These are phyloP conservation scores for Microsporum ferrugineum DNA, from an alignment of 2,329 filamentous ascomycete species.

Conservation along the genomic window DNA sequence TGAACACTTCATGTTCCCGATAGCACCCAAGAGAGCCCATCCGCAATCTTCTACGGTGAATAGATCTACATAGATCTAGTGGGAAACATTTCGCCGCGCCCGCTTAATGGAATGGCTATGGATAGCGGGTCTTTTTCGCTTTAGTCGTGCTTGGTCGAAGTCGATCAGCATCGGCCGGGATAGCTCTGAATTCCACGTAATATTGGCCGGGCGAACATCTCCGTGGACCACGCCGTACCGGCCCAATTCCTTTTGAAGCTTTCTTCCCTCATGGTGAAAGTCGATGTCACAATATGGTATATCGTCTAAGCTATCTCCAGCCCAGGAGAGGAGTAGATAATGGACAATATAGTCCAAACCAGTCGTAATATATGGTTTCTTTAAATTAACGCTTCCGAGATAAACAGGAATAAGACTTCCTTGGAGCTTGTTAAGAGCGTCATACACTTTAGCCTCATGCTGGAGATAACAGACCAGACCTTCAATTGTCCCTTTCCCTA, in stretches of 20 bases:
- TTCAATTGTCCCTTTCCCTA: background rate
- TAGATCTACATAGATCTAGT: no score
- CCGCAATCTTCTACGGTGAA: no score
- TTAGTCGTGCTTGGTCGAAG: background rate
- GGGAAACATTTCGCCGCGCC: background rate
- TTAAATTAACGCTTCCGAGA: constrained; percentile 2
- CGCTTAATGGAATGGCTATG: background rate
- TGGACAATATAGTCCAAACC: constrained; percentile 1
- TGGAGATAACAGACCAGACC: background rate
- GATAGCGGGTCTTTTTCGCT: background rate
- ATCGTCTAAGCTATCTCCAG: background rate
- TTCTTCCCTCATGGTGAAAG: background rate
- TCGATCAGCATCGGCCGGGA: constrained; percentile 5
- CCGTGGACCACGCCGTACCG: constrained; percentile 5
- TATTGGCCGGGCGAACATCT: background rate
- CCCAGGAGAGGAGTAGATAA: constrained; percentile 1
- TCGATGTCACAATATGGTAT: background rate
- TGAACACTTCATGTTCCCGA: no score
- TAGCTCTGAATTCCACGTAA: background rate
- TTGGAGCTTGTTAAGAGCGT: constrained; percentile 8
- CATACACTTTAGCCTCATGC: constrained; percentile 12
- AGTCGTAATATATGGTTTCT: background rate
- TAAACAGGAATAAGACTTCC: constrained; percentile 10
- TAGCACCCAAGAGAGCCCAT: no score
- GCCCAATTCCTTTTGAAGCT: constrained; percentile 1